Percentiles rank a stretch among this genome's conserved stretches.
These are phyloP conservation scores for Ophiostoma novo-ulmi DNA, from an alignment of 2,329 filamentous ascomycete species.

Conservation along the genomic window DNA sequence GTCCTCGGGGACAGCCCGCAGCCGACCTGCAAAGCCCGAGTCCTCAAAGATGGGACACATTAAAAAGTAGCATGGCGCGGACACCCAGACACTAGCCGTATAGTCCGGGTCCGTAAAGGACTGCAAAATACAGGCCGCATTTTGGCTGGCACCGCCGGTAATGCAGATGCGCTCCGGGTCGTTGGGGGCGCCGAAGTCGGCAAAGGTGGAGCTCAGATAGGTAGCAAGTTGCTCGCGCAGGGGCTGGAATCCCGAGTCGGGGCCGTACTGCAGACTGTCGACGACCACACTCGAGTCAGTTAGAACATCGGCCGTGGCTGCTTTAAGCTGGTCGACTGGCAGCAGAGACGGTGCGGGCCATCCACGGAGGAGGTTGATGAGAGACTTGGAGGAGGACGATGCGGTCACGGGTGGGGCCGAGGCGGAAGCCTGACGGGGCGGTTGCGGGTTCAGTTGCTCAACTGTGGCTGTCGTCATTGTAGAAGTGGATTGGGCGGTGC, in stretches of 20 bases:
- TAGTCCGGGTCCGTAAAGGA: constrained; percentile 74
- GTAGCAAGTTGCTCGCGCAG: constrained; percentile 61
- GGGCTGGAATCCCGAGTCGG: constrained; percentile 68
- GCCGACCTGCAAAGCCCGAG: constrained; percentile 61
- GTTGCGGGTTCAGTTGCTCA: not conserved
- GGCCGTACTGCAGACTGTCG: constrained; percentile 71
- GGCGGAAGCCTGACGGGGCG: not conserved
- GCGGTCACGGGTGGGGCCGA: constrained; percentile 10
- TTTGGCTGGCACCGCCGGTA: constrained; percentile 81
- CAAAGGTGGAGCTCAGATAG: constrained; percentile 65
- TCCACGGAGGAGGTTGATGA: constrained; percentile 56
- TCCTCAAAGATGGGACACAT: constrained; percentile 82
- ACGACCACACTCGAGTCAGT: constrained; percentile 49
- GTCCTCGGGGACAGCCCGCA: constrained; percentile 71
- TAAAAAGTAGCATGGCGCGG: constrained; percentile 79
- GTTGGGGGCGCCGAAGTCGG: constrained; percentile 26
- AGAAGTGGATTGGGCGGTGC: not conserved
- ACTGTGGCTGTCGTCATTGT: not conserved
- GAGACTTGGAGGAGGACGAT: constrained; percentile 27
- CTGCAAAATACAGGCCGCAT: constrained; percentile 68
- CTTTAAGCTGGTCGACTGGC: constrained; percentile 57
- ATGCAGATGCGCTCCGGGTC: constrained; percentile 64
- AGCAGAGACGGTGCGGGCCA: constrained; percentile 63
- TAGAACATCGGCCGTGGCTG: constrained; percentile 57
- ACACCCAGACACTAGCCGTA: constrained; percentile 73